These are phyloP conservation scores for Vigna angularis DNA, from an alignment of 306 rosid species.

Conservation along the genomic window DNA sequence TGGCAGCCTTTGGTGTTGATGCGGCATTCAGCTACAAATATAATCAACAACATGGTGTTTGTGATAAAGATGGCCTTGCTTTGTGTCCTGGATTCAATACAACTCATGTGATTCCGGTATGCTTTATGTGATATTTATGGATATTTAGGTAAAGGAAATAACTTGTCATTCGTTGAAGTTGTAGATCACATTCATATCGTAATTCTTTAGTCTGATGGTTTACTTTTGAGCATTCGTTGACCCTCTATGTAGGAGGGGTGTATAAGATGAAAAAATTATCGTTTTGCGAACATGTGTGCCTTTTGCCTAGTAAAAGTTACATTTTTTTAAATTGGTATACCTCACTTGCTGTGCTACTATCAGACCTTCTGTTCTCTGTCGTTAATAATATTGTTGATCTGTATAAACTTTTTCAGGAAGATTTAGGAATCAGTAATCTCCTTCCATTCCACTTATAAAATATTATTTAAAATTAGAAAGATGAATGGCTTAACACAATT, in stretches of 20 bases:
- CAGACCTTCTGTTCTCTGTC: conserved; percentile 5
- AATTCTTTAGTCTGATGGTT: background rate
- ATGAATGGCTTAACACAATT: conserved; percentile 15
- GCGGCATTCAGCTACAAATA: conserved; percentile 94
- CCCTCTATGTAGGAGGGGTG: background rate
- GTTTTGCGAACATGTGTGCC: background rate
- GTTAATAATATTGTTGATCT: conserved; percentile 3
- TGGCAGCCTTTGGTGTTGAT: conserved; percentile 93
- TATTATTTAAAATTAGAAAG: background rate
- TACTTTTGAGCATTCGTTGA: background rate
- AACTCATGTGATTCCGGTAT: conserved; percentile 95
- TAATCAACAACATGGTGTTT: conserved; percentile 81
- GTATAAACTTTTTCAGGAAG: conserved; percentile 19
- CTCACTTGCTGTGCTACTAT: conserved; percentile 13
- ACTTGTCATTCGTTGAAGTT: background rate
- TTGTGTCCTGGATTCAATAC: conserved; percentile 92
- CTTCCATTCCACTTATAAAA: background rate
- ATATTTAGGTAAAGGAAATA: conserved; percentile 19
- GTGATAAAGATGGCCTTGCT: conserved; percentile 91
- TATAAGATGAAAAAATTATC: background rate
- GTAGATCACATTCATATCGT: background rate
- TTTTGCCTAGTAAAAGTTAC: conserved; percentile 10
- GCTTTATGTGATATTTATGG: conserved; percentile 43
- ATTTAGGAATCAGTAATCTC: conserved; percentile 18
- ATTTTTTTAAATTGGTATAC: background rate